Base-by-base conservation (phyloP, 352 stramenopile species). In the Albugo candida region DNA sequence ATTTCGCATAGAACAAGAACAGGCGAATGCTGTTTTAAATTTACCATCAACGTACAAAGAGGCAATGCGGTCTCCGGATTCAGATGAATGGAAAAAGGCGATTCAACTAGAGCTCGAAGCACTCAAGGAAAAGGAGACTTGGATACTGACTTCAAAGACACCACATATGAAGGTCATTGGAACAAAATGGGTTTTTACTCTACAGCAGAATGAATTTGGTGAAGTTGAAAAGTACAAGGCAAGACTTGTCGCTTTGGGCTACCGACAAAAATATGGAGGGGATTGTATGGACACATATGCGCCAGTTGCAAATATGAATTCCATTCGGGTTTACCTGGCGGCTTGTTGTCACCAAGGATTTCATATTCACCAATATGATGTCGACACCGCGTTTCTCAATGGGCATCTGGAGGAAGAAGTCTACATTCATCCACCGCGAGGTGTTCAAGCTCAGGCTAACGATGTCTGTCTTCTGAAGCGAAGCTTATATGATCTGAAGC, bases 401-500 rank as follows among this genome's bases (percentile, higher is more conserved):
- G 49, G 49, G 5, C 19, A 38, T 12, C 27, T 54, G 21, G 35
- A 61, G 38, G 17, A 21, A 18, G n/a, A 36, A 0, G 55, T 62
- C 2, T 60, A 54, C 41, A 65, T 64, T 50, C 31, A 36, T 6
- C 21, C 43, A 6, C 54, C 60, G 1, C 17, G 19, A 21, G 38
- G 17, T 21, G 38, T 43, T 21, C 17, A 43, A 21, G 19, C 38
- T 43, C 17, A 43, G 38, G 19, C 19, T 43, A 21, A 10, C 8
- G 38, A 19, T 10, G 38, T 43, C 8, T 43, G 38, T 43, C 39
- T 48, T 20, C 27, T 54, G 18, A 20, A 24, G 11, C 45, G 41
- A 27, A 60, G 51, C 19, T 20, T 74, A 0, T 69, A 74, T 38
- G 64, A 51, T 11, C 36, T 68, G 0, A 69, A 70, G 13, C 57